Conservation (phyloP, 2,329 filamentous ascomycete species). For the Penicillium decumbens region DNA sequence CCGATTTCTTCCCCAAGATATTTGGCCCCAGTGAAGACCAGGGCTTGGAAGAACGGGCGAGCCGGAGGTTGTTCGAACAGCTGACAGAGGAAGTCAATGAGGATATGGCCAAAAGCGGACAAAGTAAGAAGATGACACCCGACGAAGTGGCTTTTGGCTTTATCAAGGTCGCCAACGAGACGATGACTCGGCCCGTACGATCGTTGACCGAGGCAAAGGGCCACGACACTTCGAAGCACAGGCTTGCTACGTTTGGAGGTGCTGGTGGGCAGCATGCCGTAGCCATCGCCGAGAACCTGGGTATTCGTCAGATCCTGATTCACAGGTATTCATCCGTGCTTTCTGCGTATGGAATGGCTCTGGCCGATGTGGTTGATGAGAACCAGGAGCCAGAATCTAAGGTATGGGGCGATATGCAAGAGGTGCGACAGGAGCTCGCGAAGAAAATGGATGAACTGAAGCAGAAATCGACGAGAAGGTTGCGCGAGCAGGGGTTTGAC, state of each 20-base stretch:
- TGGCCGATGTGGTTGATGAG: slow-evolving; percentile 74
- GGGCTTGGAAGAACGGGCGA: slow-evolving; percentile 67
- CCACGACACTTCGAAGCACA: slow-evolving; percentile 79
- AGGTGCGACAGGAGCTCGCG: slow-evolving; percentile 59
- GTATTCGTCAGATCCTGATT: slow-evolving; percentile 75
- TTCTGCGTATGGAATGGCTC: slow-evolving; percentile 85
- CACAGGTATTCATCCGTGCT: slow-evolving; percentile 85
- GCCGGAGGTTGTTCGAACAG: slow-evolving; percentile 64
- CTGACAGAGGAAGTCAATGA: slow-evolving; percentile 71
- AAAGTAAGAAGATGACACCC: slow-evolving; percentile 52
- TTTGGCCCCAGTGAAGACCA: slow-evolving; percentile 82
- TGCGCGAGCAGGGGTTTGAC: slow-evolving; percentile 74
- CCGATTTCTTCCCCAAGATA: slow-evolving; percentile 89
- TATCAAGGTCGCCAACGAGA: slow-evolving; percentile 82
- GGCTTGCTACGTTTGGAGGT: slow-evolving; percentile 81
- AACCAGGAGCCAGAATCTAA: slow-evolving; percentile 65
- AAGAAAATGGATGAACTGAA: slow-evolving; percentile 74
- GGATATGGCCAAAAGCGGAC: slow-evolving; percentile 45
- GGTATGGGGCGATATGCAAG: slow-evolving; percentile 52
- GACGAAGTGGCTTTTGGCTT: slow-evolving; percentile 89
- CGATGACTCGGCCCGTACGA: slow-evolving; percentile 82
- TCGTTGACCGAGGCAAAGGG: slow-evolving; percentile 88
- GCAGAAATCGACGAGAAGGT: slow-evolving; percentile 62
- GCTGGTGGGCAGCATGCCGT: slow-evolving; percentile 88
- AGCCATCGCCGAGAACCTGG: slow-evolving; percentile 78